Percentiles rank a stretch among this genome's conserved stretches.
Evolutionary conservation across 225 moss, liverwort and hornwort genomes (phyloP).

Genomic region (Straminergon stramineum): DNA sequence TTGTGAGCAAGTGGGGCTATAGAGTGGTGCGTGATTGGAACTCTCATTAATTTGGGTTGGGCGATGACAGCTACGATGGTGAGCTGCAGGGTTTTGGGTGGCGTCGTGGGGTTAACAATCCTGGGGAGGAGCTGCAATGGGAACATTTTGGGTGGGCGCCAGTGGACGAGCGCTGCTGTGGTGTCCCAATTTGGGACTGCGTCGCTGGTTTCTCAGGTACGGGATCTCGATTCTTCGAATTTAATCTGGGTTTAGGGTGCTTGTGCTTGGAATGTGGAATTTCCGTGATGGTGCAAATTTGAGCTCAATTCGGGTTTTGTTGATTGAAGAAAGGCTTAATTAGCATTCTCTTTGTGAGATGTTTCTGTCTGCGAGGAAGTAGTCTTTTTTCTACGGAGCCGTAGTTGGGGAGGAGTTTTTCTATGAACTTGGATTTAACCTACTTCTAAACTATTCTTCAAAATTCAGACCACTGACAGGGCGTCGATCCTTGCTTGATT

Average conservation of each 20-base stretch:
- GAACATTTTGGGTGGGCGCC: neutral
- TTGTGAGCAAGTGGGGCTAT: neutral
- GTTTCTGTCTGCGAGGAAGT: neutral
- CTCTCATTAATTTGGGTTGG: neutral
- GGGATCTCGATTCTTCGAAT: neutral
- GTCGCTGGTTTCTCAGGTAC: neutral
- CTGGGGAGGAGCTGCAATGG: conserved; percentile 3
- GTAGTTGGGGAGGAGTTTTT: neutral
- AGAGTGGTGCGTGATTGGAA: neutral
- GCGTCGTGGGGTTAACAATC: neutral
- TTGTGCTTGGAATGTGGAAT: neutral
- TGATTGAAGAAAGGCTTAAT: neutral
- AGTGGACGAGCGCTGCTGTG: neutral
- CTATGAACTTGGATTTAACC: neutral
- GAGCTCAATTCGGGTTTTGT: neutral
- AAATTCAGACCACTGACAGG: neutral
- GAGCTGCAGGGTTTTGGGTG: conserved; percentile 23
- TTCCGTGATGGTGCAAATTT: neutral
- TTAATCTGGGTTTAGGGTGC: neutral
- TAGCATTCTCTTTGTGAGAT: neutral
- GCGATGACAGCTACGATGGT: conserved; percentile 21
- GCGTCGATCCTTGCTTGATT: neutral
- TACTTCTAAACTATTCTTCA: neutral
- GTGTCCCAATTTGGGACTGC: neutral
- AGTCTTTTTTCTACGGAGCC: neutral